Evolutionary conservation across 768 basidiomycete genomes (phyloP).

Genomic region (Chalciporus pseudorubinellus): DNA sequence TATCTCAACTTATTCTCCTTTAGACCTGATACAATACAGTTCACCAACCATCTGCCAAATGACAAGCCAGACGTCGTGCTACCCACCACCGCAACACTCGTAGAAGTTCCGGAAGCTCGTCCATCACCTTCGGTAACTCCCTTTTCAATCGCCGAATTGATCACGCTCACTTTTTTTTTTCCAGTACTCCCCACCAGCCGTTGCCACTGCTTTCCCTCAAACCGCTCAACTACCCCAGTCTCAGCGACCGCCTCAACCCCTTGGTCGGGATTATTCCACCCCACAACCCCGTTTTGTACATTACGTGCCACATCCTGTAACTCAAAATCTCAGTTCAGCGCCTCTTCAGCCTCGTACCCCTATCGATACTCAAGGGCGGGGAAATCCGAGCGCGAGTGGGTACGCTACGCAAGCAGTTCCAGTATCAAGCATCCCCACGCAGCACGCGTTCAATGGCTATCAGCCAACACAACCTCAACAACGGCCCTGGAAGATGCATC

Average conservation of each 20-base stretch:
- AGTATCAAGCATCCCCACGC: neutral
- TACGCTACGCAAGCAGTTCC: slow-evolving; percentile 12
- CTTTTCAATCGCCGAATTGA: slow-evolving; percentile 4
- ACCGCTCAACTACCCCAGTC: slow-evolving; percentile 3
- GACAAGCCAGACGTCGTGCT: slow-evolving; percentile 17
- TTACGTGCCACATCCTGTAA: slow-evolving; percentile 1
- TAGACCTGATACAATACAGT: slow-evolving; percentile 17
- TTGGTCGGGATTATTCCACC: neutral
- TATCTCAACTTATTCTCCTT: neutral
- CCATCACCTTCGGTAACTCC: slow-evolving; percentile 13
- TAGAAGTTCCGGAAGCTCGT: slow-evolving; percentile 28
- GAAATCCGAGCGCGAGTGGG: slow-evolving; percentile 3
- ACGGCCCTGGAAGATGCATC: slow-evolving; percentile 11
- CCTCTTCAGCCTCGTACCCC: slow-evolving; percentile 1
- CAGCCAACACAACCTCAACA: slow-evolving; percentile 11
- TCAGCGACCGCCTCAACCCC: neutral
- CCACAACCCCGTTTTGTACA: neutral
- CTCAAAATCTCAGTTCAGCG: neutral
- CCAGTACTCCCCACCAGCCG: slow-evolving; percentile 10
- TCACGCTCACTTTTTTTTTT: neutral
- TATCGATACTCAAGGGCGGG: neutral
- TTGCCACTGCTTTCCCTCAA: slow-evolving; percentile 1
- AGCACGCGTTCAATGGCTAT: neutral
- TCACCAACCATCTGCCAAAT: slow-evolving; percentile 9
- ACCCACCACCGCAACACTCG: slow-evolving; percentile 36